Conservation (phyloP, 768 basidiomycete genomes). For the Kwoniella heveanensis region DNA sequence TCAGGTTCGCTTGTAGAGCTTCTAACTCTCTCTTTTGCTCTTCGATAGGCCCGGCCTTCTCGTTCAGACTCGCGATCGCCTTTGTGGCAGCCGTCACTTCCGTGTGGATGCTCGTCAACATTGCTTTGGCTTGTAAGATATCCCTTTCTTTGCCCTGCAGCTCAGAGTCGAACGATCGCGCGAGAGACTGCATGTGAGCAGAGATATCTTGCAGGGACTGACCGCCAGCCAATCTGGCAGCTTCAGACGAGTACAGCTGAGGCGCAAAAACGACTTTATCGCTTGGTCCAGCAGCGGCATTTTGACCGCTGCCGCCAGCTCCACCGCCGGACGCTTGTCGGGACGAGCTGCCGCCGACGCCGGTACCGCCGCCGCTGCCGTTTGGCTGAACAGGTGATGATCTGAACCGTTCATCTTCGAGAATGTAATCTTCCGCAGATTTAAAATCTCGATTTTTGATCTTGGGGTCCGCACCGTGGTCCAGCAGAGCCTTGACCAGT, state of each 20-base stretch:
- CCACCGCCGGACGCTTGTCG: slow-evolving; percentile 18
- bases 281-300: neutral
- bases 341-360: slow-evolving; percentile 3
- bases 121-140: slow-evolving; percentile 80
- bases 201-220: slow-evolving; percentile 82
- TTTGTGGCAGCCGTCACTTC: slow-evolving; percentile 74
- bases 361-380: slow-evolving; percentile 12
- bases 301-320: slow-evolving; percentile 5
- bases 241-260: slow-evolving; percentile 78
- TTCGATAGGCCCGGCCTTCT: slow-evolving; percentile 37
- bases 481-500: slow-evolving; percentile 89
- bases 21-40: slow-evolving; percentile 48
- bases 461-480: slow-evolving; percentile 95
- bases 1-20: slow-evolving; percentile 68
- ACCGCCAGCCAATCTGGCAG: slow-evolving; percentile 82
- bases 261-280: slow-evolving; percentile 54
- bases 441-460: slow-evolving; percentile 92
- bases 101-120: slow-evolving; percentile 80
- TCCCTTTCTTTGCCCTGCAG: slow-evolving; percentile 88
- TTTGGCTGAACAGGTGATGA: slow-evolving; percentile 73
- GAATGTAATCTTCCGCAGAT: slow-evolving; percentile 95
- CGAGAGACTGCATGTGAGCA: slow-evolving; percentile 81
- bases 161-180: slow-evolving; percentile 87
- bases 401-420: slow-evolving; percentile 96
- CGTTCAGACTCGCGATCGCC: slow-evolving; percentile 56